Evolutionary conservation across 345 rosid species (phyloP).

Genomic region (Xanthoceras sorbifolium): DNA sequence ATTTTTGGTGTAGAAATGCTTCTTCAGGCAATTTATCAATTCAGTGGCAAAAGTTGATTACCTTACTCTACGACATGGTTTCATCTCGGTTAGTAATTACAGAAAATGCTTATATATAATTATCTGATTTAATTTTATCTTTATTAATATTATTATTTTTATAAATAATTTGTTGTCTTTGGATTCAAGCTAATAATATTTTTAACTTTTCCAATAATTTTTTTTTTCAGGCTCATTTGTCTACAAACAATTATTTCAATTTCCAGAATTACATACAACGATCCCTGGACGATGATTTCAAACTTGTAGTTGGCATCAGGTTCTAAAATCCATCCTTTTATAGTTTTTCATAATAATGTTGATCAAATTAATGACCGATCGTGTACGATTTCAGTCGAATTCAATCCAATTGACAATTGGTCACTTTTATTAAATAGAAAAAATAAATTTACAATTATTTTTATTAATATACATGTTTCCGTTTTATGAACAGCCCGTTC

Average conservation of each 20-base stretch:
- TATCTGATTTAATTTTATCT: no score
- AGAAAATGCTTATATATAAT: no score
- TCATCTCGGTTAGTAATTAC: slow-evolving; percentile 47
- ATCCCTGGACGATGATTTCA: slow-evolving; percentile 79
- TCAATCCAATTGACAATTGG: neutral
- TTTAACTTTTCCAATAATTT: neutral
- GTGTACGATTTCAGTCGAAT: neutral
- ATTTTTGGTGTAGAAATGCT: slow-evolving; percentile 56
- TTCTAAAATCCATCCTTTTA: slow-evolving; percentile 8
- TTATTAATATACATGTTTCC: neutral
- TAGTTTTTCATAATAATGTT: no score
- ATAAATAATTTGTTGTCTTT: neutral
- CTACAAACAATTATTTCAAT: slow-evolving; percentile 49
- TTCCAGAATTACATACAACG: slow-evolving; percentile 74
- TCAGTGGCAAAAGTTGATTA: slow-evolving; percentile 81
- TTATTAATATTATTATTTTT: neutral
- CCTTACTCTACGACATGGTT: slow-evolving; percentile 77
- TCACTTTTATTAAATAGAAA: neutral
- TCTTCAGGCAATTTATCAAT: slow-evolving; percentile 63
- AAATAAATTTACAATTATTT: neutral
- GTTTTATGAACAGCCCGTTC: slow-evolving; percentile 43
- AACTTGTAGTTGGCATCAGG: slow-evolving; percentile 79
- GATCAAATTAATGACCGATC: neutral
- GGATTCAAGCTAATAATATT: neutral
- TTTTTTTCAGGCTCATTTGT: slow-evolving; percentile 54